Conservation (phyloP, 257 asterid species). For the Gentiana dahurica region DNA sequence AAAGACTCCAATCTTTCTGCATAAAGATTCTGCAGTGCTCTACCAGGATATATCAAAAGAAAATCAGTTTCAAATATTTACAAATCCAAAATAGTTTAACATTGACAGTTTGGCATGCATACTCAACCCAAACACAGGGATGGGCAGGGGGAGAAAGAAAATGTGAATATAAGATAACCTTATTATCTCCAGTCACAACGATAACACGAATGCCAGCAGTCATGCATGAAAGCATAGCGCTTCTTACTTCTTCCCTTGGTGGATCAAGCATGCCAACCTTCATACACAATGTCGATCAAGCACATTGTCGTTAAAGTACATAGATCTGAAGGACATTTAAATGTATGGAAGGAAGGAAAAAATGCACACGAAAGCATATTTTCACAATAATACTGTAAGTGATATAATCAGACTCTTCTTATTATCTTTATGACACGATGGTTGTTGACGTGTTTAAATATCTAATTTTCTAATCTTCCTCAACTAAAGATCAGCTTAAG, state of each 20-base stretch:
- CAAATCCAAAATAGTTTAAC: constrained; percentile 5
- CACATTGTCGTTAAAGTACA: neutral
- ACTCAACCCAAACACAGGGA: constrained; percentile 5
- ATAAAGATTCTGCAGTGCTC: constrained; percentile 94
- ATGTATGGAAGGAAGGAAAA: no score
- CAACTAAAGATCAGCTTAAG: no score
- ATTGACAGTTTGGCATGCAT: constrained; percentile 3
- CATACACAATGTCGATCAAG: neutral
- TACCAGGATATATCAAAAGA: constrained; percentile 22
- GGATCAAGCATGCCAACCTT: constrained; percentile 99
- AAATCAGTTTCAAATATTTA: constrained; percentile 8
- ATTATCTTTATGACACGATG: no score
- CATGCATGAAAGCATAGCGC: constrained; percentile 93
- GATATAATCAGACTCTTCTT: no score
- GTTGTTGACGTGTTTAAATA: no score
- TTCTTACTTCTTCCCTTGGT: constrained; percentile 93
- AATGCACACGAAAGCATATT: no score
- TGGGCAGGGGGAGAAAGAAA: no score
- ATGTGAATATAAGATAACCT: constrained; percentile 34
- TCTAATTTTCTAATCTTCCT: no score
- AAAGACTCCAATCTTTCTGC: constrained; percentile 77
- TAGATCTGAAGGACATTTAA: no score
- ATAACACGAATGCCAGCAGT: constrained; percentile 99
- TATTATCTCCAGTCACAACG: constrained; percentile 98
- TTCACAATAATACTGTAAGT: no score